These are phyloP conservation scores for Calonectria multiphialidica DNA, from an alignment of 2,329 filamentous ascomycete species.

Conservation along the genomic window DNA sequence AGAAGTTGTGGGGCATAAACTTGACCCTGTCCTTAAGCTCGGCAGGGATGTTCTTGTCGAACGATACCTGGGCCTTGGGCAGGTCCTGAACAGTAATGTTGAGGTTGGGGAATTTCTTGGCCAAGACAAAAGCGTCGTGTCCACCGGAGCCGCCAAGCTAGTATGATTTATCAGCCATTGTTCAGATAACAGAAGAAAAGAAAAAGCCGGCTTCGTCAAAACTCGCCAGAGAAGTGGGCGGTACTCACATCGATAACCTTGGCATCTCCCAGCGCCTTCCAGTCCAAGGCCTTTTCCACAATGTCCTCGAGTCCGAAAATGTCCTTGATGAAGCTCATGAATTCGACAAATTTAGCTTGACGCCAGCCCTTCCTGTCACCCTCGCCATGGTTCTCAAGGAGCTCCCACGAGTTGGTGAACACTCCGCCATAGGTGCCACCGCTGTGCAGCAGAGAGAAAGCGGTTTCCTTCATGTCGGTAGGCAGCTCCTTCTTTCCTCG, in stretches of 20 bases:
- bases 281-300: background rate
- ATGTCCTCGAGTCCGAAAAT: background rate
- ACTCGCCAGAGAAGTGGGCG: background rate
- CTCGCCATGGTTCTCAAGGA: background rate
- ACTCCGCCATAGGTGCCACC: background rate
- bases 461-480: background rate
- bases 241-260: background rate
- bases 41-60: slow-evolving; percentile 12
- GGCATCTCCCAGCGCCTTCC: background rate
- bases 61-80: background rate
- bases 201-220: background rate
- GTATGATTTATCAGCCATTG: background rate
- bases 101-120: slow-evolving; percentile 38
- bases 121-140: slow-evolving; percentile 36
- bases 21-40: slow-evolving; percentile 47
- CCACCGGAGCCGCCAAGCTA: slow-evolving; percentile 45
- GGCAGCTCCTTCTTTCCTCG: background rate
- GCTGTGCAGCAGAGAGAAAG: background rate
- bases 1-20: slow-evolving; percentile 53
- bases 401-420: slow-evolving; percentile 1
- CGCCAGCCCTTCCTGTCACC: background rate
- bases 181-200: background rate
- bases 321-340: background rate
- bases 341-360: background rate
- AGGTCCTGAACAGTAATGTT: slow-evolving; percentile 51